phyloP scores from a whole-genome alignment of 805 yeast species.

The Pichia phayaonensis region DNA sequence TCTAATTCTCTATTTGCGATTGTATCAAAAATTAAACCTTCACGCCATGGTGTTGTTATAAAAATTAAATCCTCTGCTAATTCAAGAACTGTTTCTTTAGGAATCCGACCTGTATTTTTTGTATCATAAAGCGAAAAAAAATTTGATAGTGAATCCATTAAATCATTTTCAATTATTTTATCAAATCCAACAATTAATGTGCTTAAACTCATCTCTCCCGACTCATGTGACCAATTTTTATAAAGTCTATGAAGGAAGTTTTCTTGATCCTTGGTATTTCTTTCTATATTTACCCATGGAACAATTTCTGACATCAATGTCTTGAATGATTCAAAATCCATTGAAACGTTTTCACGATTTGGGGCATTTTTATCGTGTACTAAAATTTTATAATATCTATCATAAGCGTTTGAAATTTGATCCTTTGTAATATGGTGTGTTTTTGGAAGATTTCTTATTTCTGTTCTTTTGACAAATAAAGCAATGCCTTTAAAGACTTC shows the following conservation, averaged over 20 bases:
- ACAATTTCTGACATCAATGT: constrained; percentile 72
- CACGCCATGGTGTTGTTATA: constrained; percentile 81
- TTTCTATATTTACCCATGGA: constrained; percentile 55
- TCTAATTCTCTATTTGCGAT: constrained; percentile 59
- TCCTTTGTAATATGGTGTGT: constrained; percentile 50
- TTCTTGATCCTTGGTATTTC: constrained; percentile 27
- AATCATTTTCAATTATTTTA: constrained; percentile 57
- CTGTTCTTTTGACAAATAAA: constrained; percentile 84
- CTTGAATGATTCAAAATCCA: constrained; percentile 67
- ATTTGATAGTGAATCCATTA: constrained; percentile 70
- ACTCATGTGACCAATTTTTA: constrained; percentile 57
- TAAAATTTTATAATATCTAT: constrained; percentile 71
- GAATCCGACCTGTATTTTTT: constrained; percentile 51
- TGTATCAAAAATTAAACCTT: constrained; percentile 56
- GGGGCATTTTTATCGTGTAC: constrained; percentile 52
- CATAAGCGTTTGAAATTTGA: constrained; percentile 69
- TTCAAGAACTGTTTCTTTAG: constrained; percentile 70
- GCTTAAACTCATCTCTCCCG: constrained; percentile 53
- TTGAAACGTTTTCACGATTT: constrained; percentile 58
- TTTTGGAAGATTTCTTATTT: constrained; percentile 77
- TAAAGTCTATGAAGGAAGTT: constrained; percentile 60
- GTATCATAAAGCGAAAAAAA: constrained; percentile 72
- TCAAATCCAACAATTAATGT: constrained; percentile 72
- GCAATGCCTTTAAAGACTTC: constrained; percentile 82
- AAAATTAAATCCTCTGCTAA: constrained; percentile 82